These are phyloP conservation scores for Candida stauntonica DNA, from an alignment of 805 yeast genomes.

Conservation along the genomic window DNA sequence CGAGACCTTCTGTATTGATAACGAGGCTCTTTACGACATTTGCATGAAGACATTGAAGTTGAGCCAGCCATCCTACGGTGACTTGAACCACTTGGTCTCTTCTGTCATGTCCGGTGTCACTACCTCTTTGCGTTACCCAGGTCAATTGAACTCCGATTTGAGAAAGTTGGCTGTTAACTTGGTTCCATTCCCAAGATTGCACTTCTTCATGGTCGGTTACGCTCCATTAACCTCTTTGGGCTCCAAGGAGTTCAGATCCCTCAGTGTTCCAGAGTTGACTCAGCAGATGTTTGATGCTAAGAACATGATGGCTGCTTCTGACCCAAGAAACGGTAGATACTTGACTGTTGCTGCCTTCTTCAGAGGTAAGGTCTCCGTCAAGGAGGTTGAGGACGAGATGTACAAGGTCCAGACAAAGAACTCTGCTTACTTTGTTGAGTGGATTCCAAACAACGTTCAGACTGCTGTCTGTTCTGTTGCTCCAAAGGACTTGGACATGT, in stretches of 20 bases:
- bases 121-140: conserved; percentile 95
- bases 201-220: conserved; percentile 97
- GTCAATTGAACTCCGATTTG: conserved; percentile 93
- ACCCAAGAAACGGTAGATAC: conserved; percentile 94
- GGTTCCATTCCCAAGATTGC: conserved; percentile 99
- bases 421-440: conserved; percentile 95
- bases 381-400: conserved; percentile 96
- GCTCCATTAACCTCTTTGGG: conserved; percentile 92
- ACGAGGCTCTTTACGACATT: conserved; percentile 98
- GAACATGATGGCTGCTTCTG: conserved; percentile 99
- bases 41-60: conserved; percentile 93
- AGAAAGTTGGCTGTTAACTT: conserved; percentile 98
- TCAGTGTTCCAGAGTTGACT: conserved; percentile 91
- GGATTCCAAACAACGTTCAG: conserved; percentile 99
- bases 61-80: conserved; percentile 80
- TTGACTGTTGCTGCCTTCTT: conserved; percentile 97
- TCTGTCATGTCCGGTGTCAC: conserved; percentile 98
- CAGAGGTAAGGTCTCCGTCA: conserved; percentile 97
- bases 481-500: conserved; percentile 84
- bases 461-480: conserved; percentile 97
- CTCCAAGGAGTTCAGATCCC: conserved; percentile 92
- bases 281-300: conserved; percentile 98
- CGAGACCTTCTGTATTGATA: conserved; percentile 98
- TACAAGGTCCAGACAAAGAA: conserved; percentile 90
- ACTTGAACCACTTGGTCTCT: conserved; percentile 89